phyloP scores from a whole-genome alignment of 768 basidiomycete genomes.

The Russula sp. region DNA sequence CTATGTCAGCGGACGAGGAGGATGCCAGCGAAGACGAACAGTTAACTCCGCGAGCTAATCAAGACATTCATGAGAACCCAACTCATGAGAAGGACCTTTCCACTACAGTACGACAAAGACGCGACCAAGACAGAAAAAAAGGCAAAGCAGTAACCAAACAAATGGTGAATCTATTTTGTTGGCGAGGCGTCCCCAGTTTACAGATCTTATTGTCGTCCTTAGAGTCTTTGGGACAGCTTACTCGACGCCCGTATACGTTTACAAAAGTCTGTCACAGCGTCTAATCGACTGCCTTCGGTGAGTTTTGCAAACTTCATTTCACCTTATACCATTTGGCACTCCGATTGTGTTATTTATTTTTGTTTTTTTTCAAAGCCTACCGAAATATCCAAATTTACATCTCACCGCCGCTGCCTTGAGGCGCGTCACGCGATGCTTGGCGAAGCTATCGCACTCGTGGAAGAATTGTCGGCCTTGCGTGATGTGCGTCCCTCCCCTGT shows the following conservation, averaged over 20 bases:
- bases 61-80: conserved; percentile 7
- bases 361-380: conserved; percentile 30
- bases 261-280: conserved; percentile 67
- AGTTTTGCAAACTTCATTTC: conserved; percentile 24
- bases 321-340: conserved; percentile 14
- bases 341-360: conserved; percentile 24
- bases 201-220: neutral
- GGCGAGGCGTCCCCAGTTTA: neutral
- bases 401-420: conserved; percentile 34
- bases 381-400: conserved; percentile 27
- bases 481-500: conserved; percentile 39
- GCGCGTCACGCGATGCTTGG: conserved; percentile 47
- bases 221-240: conserved; percentile 82
- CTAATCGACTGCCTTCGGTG: conserved; percentile 62
- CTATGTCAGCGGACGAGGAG: conserved; percentile 19
- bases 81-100: conserved; percentile 39
- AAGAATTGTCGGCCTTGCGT: conserved; percentile 62
- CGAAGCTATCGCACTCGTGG: conserved; percentile 53
- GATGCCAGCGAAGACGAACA: conserved; percentile 21
- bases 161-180: conserved; percentile 46
- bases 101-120: conserved; percentile 46
- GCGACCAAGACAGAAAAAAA: conserved; percentile 69
- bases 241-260: conserved; percentile 88
- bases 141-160: conserved; percentile 80
- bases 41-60: neutral